A percentile compares a stretch with the other conserved stretches of the same genome.
Conservation (phyloP, 192 early-diverging fungal genomes). For the Helicostylum pulchrum region DNA sequence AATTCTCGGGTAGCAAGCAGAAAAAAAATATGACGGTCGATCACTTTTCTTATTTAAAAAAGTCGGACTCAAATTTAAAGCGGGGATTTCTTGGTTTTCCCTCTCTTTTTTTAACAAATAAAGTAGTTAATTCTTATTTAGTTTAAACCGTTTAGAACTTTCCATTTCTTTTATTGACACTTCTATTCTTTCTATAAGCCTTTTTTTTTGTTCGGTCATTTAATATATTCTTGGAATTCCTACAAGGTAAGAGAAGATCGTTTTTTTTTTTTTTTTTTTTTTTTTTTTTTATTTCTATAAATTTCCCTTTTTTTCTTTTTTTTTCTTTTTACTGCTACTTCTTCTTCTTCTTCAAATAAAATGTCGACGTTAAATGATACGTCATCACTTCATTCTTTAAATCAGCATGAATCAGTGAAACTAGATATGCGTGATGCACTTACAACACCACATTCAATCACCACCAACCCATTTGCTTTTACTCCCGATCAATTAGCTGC, state of each 20-base stretch:
- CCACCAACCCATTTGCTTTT: conserved; percentile 51
- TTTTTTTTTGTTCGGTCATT: too few species aligned
- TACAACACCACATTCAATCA: conserved; percentile 34
- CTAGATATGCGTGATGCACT: conserved; percentile 18
- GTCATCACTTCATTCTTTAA: not conserved
- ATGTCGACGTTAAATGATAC: not conserved
- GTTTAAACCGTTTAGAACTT: not conserved
- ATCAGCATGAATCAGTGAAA: conserved; percentile 13
- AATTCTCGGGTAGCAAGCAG: too few species aligned
- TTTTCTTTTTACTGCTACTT: not conserved
- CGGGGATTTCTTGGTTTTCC: too few species aligned
- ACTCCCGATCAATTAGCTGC: conserved; percentile 46
- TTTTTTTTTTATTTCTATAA: not conserved
- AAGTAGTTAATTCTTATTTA: too few species aligned
- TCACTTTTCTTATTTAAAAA: too few species aligned
- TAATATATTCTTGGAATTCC: too few species aligned
- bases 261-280: conserved; percentile 1
- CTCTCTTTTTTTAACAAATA: too few species aligned
- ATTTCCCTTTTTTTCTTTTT: not conserved
- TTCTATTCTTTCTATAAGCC: too few species aligned
- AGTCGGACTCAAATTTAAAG: too few species aligned
- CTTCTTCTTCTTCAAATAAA: not conserved
- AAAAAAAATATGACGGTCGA: too few species aligned
- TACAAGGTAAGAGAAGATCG: not conserved
- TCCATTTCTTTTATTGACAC: not conserved